Evolutionary conservation across 1,284 basidiomycete species (phyloP).

Genomic region (Malassezia cuniculi): DNA sequence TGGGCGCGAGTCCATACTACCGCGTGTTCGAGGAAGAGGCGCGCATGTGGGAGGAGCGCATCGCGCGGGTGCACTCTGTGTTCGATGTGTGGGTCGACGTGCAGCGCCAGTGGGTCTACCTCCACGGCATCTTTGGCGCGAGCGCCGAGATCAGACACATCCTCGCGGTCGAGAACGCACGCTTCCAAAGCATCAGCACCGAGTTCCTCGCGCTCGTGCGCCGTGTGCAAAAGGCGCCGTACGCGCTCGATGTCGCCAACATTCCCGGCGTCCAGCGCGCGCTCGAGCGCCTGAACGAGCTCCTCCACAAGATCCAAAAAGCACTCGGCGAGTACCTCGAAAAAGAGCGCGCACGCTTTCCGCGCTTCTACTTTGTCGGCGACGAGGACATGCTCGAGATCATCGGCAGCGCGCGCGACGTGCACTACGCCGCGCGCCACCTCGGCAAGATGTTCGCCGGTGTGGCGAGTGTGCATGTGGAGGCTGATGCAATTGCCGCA

Average conservation of each 20-base stretch:
- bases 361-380: slow-evolving; percentile 98
- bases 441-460: slow-evolving; percentile 99
- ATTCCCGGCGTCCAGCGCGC: slow-evolving; percentile 93
- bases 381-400: slow-evolving; percentile 98
- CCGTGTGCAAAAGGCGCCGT: slow-evolving; percentile 97
- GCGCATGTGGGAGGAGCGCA: slow-evolving; percentile 45
- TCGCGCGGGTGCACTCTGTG: slow-evolving; percentile 52
- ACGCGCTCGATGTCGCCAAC: slow-evolving; percentile 90
- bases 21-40: slow-evolving; percentile 48
- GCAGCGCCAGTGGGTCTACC: slow-evolving; percentile 97
- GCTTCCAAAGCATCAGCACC: slow-evolving; percentile 96
- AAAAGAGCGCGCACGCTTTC: slow-evolving; percentile 78
- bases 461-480: slow-evolving; percentile 74
- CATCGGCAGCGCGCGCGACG: slow-evolving; percentile 98
- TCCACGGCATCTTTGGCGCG: slow-evolving; percentile 98
- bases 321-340: slow-evolving; percentile 98
- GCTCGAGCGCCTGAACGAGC: slow-evolving; percentile 85
- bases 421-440: slow-evolving; percentile 91
- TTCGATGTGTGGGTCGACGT: slow-evolving; percentile 99
- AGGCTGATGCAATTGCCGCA: slow-evolving; percentile 46
- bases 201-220: slow-evolving; percentile 99
- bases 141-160: slow-evolving; percentile 74
- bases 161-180: slow-evolving; percentile 85
- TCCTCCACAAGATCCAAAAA: slow-evolving; percentile 96
- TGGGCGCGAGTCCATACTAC: slow-evolving; percentile 50